phyloP scores from a whole-genome alignment of 345 rosid genomes.

The Syzygium aromaticum region DNA sequence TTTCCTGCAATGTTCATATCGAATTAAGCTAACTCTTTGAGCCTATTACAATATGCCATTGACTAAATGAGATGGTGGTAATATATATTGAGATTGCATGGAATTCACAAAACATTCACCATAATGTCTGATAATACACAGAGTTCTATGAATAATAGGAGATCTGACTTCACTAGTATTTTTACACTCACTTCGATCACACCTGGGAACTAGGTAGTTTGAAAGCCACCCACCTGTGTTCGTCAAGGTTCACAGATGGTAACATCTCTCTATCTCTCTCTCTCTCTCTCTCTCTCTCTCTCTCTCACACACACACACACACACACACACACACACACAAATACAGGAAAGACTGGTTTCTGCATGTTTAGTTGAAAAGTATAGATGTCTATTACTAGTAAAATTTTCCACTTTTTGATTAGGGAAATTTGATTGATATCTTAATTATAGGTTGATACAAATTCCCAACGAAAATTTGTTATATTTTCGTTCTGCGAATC shows the following conservation, averaged over 20 bases:
- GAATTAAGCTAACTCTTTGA: not conserved
- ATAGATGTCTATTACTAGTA: not conserved
- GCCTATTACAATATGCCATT: not conserved
- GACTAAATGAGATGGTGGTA: not conserved
- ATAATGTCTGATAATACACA: not conserved
- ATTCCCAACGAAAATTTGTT: not conserved
- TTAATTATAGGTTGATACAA: not conserved
- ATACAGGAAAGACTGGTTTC: not conserved
- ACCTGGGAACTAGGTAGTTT: not conserved
- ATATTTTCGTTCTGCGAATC: not conserved
- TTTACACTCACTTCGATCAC: not conserved
- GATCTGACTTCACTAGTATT: not conserved
- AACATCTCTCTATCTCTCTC: not conserved
- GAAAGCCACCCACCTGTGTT: not conserved
- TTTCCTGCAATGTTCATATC: not conserved
- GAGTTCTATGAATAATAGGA: not conserved
- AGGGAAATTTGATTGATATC: not conserved
- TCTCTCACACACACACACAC: not conserved
- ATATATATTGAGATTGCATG: not conserved
- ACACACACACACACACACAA: not conserved
- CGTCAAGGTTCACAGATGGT: not conserved
- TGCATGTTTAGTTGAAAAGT: not conserved
- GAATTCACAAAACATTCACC: not conserved
- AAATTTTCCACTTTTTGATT: not conserved
- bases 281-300: not conserved